These are phyloP conservation scores for Colletotrichum cuscutae DNA, from an alignment of 2,329 filamentous ascomycete genomes.

Conservation along the genomic window DNA sequence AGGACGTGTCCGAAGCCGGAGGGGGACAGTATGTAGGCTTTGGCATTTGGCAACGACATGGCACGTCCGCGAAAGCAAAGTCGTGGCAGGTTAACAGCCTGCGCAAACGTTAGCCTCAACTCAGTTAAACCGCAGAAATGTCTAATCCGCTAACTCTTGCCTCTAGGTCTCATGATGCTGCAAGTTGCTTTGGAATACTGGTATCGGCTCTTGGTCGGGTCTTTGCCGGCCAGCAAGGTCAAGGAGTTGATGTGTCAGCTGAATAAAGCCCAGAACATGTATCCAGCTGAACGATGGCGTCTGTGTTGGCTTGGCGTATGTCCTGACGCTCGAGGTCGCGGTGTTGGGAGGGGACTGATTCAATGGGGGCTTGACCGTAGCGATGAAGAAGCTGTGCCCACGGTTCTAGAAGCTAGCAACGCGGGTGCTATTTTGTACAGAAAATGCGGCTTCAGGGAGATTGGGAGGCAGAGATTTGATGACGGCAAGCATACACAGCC, in stretches of 20 bases:
- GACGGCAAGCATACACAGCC: not conserved
- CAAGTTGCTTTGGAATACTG: not conserved
- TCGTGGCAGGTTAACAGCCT: not conserved
- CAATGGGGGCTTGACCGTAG: constrained; percentile 5
- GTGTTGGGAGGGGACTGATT: not conserved
- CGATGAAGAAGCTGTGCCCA: not conserved
- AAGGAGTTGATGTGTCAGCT: not conserved
- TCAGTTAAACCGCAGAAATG: not conserved
- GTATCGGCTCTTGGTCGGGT: not conserved
- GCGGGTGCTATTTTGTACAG: not conserved
- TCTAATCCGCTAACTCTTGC: not conserved
- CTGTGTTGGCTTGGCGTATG: not conserved
- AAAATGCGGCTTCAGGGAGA: not conserved
- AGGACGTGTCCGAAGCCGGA: not conserved
- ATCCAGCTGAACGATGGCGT: constrained; percentile 13
- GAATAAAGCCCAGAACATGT: not conserved
- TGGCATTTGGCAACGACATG: not conserved
- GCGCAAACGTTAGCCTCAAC: not conserved
- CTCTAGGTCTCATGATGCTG: not conserved
- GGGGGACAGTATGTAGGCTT: not conserved
- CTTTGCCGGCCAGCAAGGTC: not conserved
- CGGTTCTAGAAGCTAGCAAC: constrained; percentile 2
- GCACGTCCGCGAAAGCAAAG: not conserved
- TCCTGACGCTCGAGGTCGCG: not conserved
- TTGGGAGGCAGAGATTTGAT: not conserved